Conservation (phyloP, 2,329 filamentous ascomycete species). For the Penicillium fuscoglaucum region DNA sequence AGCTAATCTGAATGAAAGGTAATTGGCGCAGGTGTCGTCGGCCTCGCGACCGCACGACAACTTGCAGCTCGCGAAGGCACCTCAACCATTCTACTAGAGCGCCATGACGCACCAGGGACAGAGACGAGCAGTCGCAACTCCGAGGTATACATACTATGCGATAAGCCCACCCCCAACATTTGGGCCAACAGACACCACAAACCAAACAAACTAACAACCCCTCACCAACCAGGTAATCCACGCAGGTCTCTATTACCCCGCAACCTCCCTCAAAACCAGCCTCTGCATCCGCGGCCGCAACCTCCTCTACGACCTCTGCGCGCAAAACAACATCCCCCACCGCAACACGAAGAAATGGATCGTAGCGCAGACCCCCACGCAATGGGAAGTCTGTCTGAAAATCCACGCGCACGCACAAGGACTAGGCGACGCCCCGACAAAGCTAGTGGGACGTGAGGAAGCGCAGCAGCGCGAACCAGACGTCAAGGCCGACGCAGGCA, state of each 20-base stretch:
- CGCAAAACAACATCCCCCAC: slow-evolving; percentile 65
- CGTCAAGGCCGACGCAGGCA: slow-evolving; percentile 69
- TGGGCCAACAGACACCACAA: background rate
- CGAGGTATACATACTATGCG: slow-evolving; percentile 55
- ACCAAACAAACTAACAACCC: background rate
- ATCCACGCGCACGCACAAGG: slow-evolving; percentile 55
- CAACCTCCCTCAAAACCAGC: slow-evolving; percentile 71
- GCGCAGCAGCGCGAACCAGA: slow-evolving; percentile 68
- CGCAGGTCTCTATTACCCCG: slow-evolving; percentile 87
- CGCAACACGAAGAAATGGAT: slow-evolving; percentile 88
- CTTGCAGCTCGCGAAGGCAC: slow-evolving; percentile 62
- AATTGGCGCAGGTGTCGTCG: slow-evolving; percentile 72
- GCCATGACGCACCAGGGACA: slow-evolving; percentile 71
- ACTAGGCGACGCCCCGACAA: slow-evolving; percentile 64
- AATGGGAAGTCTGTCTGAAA: slow-evolving; percentile 60
- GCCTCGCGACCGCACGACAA: slow-evolving; percentile 73
- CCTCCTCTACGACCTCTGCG: slow-evolving; percentile 78
- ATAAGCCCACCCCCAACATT: background rate
- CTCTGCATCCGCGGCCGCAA: slow-evolving; percentile 78
- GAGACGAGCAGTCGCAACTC: slow-evolving; percentile 90
- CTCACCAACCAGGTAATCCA: slow-evolving; percentile 71
- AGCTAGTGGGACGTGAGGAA: slow-evolving; percentile 66
- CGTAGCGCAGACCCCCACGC: slow-evolving; percentile 75
- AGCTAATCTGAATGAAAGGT: slow-evolving; percentile 42
- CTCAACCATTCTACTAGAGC: slow-evolving; percentile 77